These are phyloP conservation scores for Rasamsonia emersonii DNA, from an alignment of 2,329 filamentous ascomycete genomes.

Conservation along the genomic window DNA sequence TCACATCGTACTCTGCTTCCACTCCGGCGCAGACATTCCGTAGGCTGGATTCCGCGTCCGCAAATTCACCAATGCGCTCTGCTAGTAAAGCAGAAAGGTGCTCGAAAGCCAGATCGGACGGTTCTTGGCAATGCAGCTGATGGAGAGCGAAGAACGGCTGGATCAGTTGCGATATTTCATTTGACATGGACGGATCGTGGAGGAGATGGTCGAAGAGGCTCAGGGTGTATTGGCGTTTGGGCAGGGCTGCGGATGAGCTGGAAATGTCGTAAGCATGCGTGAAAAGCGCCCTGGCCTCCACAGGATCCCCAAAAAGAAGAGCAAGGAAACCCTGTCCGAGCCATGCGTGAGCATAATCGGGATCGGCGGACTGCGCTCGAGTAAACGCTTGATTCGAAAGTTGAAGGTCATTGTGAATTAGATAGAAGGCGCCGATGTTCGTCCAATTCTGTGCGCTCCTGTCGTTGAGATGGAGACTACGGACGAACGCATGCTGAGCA, in stretches of 20 bases:
- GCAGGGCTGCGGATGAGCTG: slow-evolving; percentile 62
- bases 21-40: slow-evolving; percentile 58
- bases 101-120: slow-evolving; percentile 60
- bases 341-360: slow-evolving; percentile 90
- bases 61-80: slow-evolving; percentile 66
- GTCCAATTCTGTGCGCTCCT: slow-evolving; percentile 78
- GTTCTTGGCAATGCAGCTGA: slow-evolving; percentile 65
- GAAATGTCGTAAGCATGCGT: slow-evolving; percentile 92
- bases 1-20: slow-evolving; percentile 75
- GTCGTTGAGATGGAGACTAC: slow-evolving; percentile 89
- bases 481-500: slow-evolving; percentile 84
- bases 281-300: slow-evolving; percentile 76
- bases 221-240: slow-evolving; percentile 69
- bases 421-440: slow-evolving; percentile 78
- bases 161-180: slow-evolving; percentile 56
- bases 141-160: slow-evolving; percentile 82
- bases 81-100: slow-evolving; percentile 75
- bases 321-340: slow-evolving; percentile 85
- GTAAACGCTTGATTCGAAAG: slow-evolving; percentile 89
- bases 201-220: slow-evolving; percentile 77
- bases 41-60: slow-evolving; percentile 55
- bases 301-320: slow-evolving; percentile 61
- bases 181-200: slow-evolving; percentile 43
- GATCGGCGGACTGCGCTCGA: slow-evolving; percentile 84
- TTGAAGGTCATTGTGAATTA: slow-evolving; percentile 72